phyloP scores from a whole-genome alignment of 2,329 filamentous ascomycete species.

The Gnomoniopsis smithogilvyi region DNA sequence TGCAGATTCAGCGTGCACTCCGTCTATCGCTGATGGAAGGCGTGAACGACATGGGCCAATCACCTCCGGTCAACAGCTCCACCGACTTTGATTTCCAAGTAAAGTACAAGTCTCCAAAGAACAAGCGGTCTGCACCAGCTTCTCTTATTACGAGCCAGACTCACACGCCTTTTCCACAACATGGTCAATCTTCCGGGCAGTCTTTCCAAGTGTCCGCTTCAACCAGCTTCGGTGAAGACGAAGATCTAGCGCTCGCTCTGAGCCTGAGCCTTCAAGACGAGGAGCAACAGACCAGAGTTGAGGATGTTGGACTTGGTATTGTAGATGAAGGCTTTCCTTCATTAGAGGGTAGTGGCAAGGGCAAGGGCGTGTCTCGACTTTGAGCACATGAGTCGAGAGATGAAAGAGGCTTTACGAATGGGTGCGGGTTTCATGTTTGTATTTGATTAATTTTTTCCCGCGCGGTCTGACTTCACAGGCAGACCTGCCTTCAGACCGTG shows the following conservation, averaged over 20 bases:
- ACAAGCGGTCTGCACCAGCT: constrained; percentile 33
- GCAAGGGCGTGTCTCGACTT: constrained; percentile 33
- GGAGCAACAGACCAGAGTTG: constrained; percentile 30
- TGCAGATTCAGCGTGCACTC: constrained; percentile 61
- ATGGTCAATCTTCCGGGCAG: constrained; percentile 17
- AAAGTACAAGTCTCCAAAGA: constrained; percentile 41
- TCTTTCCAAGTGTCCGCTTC: constrained; percentile 17
- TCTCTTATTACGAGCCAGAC: constrained; percentile 31
- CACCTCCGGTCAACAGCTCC: constrained; percentile 42
- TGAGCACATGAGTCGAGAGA: not conserved
- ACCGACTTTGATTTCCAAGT: constrained; percentile 51
- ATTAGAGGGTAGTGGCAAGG: constrained; percentile 35
- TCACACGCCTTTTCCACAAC: constrained; percentile 29
- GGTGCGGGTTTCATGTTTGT: not conserved
- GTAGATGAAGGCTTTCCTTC: constrained; percentile 28
- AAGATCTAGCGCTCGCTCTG: constrained; percentile 59
- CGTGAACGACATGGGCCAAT: constrained; percentile 43
- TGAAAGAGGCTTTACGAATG: not conserved
- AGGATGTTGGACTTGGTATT: constrained; percentile 18
- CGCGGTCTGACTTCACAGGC: not conserved
- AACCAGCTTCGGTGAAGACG: constrained; percentile 30
- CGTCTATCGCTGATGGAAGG: constrained; percentile 58
- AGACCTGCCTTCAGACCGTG: not conserved
- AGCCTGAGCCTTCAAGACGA: constrained; percentile 58
- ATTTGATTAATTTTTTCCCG: not conserved